Evolutionary conservation across 164 flowering plant species (phyloP).

Genomic region (Protea cynaroides): DNA sequence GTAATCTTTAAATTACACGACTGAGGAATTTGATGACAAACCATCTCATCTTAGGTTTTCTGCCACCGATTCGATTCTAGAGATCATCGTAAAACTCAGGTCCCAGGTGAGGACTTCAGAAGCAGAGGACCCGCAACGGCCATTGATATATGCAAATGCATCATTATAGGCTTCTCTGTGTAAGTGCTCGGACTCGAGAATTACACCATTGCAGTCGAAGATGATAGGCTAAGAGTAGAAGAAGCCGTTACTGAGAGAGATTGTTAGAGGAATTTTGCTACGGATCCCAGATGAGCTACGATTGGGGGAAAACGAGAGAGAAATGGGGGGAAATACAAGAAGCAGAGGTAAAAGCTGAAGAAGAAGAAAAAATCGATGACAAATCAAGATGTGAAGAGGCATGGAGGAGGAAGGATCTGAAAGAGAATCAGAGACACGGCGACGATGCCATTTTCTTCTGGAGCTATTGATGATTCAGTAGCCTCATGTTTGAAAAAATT

Average conservation of each 20-base stretch:
- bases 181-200: conserved; percentile 87
- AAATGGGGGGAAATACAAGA: background rate
- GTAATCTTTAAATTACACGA: conserved; percentile 72
- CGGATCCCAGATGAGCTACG: background rate
- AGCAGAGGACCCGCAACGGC: conserved; percentile 48
- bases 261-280: background rate
- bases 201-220: conserved; percentile 96
- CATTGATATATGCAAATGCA: conserved; percentile 74
- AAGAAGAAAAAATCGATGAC: background rate
- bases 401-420: background rate
- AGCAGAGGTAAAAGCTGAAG: conserved; percentile 5
- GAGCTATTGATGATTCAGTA: no score
- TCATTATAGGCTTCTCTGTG: conserved; percentile 94
- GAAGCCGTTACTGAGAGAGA: conserved; percentile 18
- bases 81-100: conserved; percentile 78
- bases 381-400: conserved; percentile 4
- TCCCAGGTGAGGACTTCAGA: conserved; percentile 63
- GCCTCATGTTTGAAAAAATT: no score
- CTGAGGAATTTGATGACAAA: conserved; percentile 73
- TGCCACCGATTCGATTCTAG: conserved; percentile 89
- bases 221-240: conserved; percentile 58
- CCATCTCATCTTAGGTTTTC: conserved; percentile 99
- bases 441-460: conserved; percentile 6
- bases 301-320: background rate
- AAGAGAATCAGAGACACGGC: background rate